Percentiles rank a stretch among this genome's conserved stretches.
phyloP scores from a whole-genome alignment of 2,329 filamentous ascomycete genomes.

The Aspergillus ochraceoroseus region DNA sequence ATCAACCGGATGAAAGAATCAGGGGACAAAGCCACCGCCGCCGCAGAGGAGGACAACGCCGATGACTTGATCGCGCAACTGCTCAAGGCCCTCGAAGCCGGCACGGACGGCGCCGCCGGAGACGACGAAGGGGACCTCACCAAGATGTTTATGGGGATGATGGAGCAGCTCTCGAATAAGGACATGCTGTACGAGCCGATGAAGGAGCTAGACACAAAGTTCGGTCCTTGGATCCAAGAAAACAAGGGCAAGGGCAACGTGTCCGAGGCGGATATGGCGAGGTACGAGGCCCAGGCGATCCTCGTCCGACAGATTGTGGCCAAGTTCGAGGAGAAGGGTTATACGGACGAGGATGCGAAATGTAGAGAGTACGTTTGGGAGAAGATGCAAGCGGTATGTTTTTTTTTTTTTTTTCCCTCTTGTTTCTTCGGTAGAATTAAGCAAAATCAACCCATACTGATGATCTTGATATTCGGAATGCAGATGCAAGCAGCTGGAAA shows the following conservation, averaged over 20 bases:
- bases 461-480: conserved; percentile 53
- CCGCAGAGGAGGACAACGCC: conserved; percentile 59
- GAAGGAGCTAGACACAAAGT: conserved; percentile 93
- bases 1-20: conserved; percentile 96
- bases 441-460: not conserved
- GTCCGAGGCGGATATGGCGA: conserved; percentile 63
- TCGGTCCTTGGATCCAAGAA: conserved; percentile 79
- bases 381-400: conserved; percentile 87
- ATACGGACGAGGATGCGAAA: conserved; percentile 72
- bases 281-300: conserved; percentile 74
- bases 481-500: conserved; percentile 97
- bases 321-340: conserved; percentile 78
- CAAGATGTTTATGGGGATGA: conserved; percentile 94
- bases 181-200: conserved; percentile 98
- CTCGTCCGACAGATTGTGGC: conserved; percentile 80
- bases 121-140: conserved; percentile 80
- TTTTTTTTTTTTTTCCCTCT: conserved; percentile 3
- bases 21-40: conserved; percentile 75
- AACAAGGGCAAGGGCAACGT: conserved; percentile 60
- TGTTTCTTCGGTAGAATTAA: not conserved
- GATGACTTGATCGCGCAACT: conserved; percentile 89
- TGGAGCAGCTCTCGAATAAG: conserved; percentile 98
- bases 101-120: conserved; percentile 52
- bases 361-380: conserved; percentile 93
- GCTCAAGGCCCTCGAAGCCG: conserved; percentile 77